Evolutionary conservation across 75 land plant genomes (phyloP).

Genomic region (Cryptomeria japonica): DNA sequence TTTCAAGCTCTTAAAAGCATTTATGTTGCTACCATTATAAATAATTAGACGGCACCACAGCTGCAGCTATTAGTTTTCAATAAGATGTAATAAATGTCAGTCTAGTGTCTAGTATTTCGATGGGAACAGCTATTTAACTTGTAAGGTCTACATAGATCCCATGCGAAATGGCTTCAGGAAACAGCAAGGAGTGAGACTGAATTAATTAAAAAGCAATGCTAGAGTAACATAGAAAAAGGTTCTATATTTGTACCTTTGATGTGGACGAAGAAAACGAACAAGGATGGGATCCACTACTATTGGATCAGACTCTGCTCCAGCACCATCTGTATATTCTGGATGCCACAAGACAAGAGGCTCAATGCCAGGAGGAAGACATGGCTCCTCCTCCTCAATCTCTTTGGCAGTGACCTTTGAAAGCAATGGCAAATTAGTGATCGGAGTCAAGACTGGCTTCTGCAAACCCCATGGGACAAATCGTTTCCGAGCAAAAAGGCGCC

Average conservation of each 20-base stretch:
- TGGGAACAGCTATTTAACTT: neutral
- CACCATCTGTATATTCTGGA: slow-evolving; percentile 52
- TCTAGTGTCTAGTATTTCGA: neutral
- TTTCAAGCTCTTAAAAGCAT: neutral
- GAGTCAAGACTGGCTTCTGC: slow-evolving; percentile 42
- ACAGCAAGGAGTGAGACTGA: neutral
- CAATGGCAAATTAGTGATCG: slow-evolving; percentile 31
- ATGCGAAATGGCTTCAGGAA: neutral
- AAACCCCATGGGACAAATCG: slow-evolving; percentile 95
- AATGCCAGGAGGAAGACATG: slow-evolving; percentile 74
- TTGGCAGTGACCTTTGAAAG: slow-evolving; percentile 23
- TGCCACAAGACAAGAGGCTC: slow-evolving; percentile 94
- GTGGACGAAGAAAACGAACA: slow-evolving; percentile 84
- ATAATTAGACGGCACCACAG: neutral
- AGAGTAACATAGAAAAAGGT: neutral
- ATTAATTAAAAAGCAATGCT: neutral
- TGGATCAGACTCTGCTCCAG: slow-evolving; percentile 9
- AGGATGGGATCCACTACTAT: slow-evolving; percentile 86
- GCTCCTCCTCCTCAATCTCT: slow-evolving; percentile 32
- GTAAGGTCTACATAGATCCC: neutral
- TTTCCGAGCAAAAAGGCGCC: slow-evolving; percentile 84
- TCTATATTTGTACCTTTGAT: slow-evolving; percentile 70
- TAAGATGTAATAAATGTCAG: neutral
- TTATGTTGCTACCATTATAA: neutral
- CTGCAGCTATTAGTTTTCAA: neutral